Evolutionary conservation across 768 basidiomycete species (phyloP).

Genomic region (Hirschioporus abietinus): DNA sequence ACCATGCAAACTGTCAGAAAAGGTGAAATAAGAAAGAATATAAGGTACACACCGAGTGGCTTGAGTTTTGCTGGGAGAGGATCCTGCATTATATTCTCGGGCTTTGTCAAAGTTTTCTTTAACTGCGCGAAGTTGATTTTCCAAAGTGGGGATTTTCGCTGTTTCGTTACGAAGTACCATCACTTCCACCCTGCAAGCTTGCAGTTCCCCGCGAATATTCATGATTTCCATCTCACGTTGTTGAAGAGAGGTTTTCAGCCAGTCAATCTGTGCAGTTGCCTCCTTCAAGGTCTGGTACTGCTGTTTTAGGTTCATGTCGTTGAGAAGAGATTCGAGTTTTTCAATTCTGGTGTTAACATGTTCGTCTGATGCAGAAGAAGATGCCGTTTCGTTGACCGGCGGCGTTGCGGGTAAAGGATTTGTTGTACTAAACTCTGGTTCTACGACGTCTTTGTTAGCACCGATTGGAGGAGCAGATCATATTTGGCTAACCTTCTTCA

Average conservation of each 20-base stretch:
- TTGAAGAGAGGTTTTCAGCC: neutral
- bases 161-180: neutral
- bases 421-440: neutral
- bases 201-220: neutral
- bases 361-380: neutral
- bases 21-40: neutral
- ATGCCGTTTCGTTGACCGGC: neutral
- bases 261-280: neutral
- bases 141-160: neutral
- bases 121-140: neutral
- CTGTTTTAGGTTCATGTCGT: neutral
- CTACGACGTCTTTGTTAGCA: neutral
- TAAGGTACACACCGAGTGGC: neutral
- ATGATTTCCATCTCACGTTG: neutral
- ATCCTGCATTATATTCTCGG: neutral
- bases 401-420: neutral
- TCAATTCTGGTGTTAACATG: neutral
- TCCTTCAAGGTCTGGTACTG: neutral
- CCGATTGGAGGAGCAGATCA: neutral
- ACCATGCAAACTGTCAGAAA: neutral
- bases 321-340: slow-evolving; percentile 1
- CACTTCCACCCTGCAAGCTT: neutral
- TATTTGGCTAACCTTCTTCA: slow-evolving; percentile 20
- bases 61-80: neutral
- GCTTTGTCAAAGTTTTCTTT: neutral